A percentile compares a stretch with the other conserved stretches of the same genome.
phyloP scores from a whole-genome alignment of 2,329 filamentous ascomycete genomes.

The Penicillium sp. region DNA sequence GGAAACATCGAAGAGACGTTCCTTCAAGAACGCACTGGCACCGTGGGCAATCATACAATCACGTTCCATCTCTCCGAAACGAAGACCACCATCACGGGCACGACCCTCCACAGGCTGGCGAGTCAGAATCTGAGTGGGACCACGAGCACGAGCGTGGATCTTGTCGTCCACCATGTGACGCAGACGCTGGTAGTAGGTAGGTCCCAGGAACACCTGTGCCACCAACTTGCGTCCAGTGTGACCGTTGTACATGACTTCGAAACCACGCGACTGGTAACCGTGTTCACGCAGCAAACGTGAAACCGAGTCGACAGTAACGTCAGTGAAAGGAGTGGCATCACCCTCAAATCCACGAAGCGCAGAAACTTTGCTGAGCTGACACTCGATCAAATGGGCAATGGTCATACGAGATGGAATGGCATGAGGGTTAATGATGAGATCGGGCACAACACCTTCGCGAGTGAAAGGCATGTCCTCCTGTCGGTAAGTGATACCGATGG shows the following conservation, averaged over 20 bases:
- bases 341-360: slow-evolving; percentile 92
- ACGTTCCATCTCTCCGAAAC: slow-evolving; percentile 99
- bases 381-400: slow-evolving; percentile 99
- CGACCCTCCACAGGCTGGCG: slow-evolving; percentile 97
- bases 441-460: slow-evolving; percentile 82
- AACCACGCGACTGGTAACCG: slow-evolving; percentile 94
- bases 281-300: slow-evolving; percentile 82
- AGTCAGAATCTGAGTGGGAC: slow-evolving; percentile 95
- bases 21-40: slow-evolving; percentile 93
- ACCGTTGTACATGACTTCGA: slow-evolving; percentile 98
- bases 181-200: slow-evolving; percentile 97
- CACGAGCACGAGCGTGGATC: slow-evolving; percentile 97
- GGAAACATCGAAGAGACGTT: slow-evolving; percentile 93
- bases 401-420: slow-evolving; percentile 99
- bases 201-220: slow-evolving; percentile 93
- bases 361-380: slow-evolving; percentile 92
- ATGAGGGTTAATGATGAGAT: slow-evolving; percentile 98
- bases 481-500: slow-evolving; percentile 96
- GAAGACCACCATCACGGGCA: slow-evolving; percentile 93
- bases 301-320: slow-evolving; percentile 92
- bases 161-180: slow-evolving; percentile 99
- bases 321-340: slow-evolving; percentile 95
- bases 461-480: slow-evolving; percentile 99
- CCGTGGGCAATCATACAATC: slow-evolving; percentile 99
- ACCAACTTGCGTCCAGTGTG: slow-evolving; percentile 93